Base-by-base conservation (phyloP, 148 eudicot species). In the Chenopodium berlandieri region DNA sequence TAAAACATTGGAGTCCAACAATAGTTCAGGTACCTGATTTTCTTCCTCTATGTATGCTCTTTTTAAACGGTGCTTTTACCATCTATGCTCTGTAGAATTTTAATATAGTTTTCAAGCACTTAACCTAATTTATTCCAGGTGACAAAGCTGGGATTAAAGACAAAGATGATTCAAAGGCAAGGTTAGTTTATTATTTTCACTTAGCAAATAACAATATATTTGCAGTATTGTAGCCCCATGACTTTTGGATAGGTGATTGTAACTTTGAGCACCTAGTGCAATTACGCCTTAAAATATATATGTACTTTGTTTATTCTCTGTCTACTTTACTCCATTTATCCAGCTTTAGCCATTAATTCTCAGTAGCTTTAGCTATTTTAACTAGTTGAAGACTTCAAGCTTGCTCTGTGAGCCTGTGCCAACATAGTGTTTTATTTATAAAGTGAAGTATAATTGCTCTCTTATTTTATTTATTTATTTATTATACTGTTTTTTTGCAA, bases 1-100 rank as follows among this genome's bases (percentile, higher is more conserved):
- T 75, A 88, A 87, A 70, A 86, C 79, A 66, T 82, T 92, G 86
- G 93, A 87, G 79, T 83, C 79, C 11, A 81, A 82, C 52, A 82
- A 81, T 69, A 50, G 50, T 66, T 75, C 89, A 83, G 94, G 97
- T 94, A 87, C 30, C 25, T 80, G 50, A 76, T 66, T 79, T 52
- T 25, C 66, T 32, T 16, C 14, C n/a, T 56, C 34, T 20, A 40
- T 32, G 65, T 9, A 31, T 47, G 44, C 34, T 67, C 2, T 72
- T 76, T 4, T 44, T 9, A 9, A 64, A 48, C 37, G 20, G 27
- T 20, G 32, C 30, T 23, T 46, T 11, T 71, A 12, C 25, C 40
- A 25, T 76, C 22, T 23, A 12, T 40, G 67, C 40, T 73, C 79
- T 25, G 34, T 69, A 27, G n/a, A 76, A 6, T 25, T 23, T 34